Percentiles rank a stretch among this genome's conserved stretches.
Evolutionary conservation across 2,329 filamentous ascomycete genomes (phyloP).

Genomic region (Metarhizium robertsii): DNA sequence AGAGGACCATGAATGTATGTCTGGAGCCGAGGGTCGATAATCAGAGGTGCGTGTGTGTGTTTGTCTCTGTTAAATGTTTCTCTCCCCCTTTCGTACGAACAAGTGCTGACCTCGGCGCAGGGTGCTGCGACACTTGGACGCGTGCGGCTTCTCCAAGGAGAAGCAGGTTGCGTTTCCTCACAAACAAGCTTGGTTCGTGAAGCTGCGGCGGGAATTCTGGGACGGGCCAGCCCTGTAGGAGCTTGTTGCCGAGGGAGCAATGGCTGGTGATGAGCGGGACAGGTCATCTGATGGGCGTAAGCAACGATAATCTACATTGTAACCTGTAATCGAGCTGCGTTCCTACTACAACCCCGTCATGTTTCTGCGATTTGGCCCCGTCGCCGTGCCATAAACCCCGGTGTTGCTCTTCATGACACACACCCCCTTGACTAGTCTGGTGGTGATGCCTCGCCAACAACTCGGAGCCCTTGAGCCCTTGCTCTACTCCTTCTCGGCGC

Average conservation of each 20-base stretch:
- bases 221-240: conserved; percentile 52
- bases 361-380: no score
- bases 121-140: conserved; percentile 51
- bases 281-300: no score
- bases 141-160: conserved; percentile 76
- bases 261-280: no score
- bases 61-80: neutral
- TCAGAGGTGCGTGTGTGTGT: conserved; percentile 48
- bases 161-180: conserved; percentile 81
- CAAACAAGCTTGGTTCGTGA: conserved; percentile 84
- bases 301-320: no score
- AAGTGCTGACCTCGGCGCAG: neutral
- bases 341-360: no score
- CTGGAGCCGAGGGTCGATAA: conserved; percentile 92
- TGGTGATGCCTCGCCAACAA: no score
- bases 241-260: conserved; percentile 8
- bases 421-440: no score
- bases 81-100: neutral
- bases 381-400: no score
- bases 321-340: no score
- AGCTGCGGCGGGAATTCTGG: conserved; percentile 72
- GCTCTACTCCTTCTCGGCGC: no score
- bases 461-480: no score
- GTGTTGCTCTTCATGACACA: no score
- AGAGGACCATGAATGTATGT: conserved; percentile 71